Evolutionary conservation across 345 rosid species (phyloP).

Genomic region (Sisymbrium altissimum): DNA sequence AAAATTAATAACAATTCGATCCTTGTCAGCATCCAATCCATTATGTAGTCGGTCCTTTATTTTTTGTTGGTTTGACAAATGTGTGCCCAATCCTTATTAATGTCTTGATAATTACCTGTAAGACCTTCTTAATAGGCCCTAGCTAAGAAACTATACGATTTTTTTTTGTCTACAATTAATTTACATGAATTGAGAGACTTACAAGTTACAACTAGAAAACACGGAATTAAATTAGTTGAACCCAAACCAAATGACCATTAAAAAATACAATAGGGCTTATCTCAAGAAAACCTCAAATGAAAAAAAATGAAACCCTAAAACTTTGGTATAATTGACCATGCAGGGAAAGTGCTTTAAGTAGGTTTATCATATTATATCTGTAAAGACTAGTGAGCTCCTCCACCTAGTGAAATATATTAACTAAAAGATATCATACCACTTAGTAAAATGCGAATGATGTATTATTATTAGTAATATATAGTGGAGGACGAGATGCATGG

Average conservation of each 20-base stretch:
- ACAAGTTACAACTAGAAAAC: not conserved
- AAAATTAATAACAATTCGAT: not conserved
- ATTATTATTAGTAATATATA: not conserved
- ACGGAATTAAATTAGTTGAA: not conserved
- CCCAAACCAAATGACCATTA: not conserved
- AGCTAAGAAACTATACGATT: not conserved
- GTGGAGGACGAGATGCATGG: not conserved
- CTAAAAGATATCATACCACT: conserved; percentile 25
- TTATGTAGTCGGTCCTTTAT: conserved; percentile 10
- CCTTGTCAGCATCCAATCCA: conserved; percentile 23
- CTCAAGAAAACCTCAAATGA: not conserved
- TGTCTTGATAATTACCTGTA: not conserved
- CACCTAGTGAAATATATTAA: conserved; percentile 17
- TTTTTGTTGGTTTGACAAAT: conserved; percentile 11
- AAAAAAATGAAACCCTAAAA: conserved; percentile 5
- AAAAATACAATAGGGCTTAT: not conserved
- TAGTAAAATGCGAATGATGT: conserved; percentile 10
- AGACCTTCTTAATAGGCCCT: not conserved
- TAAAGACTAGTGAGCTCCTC: conserved; percentile 6
- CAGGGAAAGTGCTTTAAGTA: conserved; percentile 1
- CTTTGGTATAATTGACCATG: conserved; percentile 1
- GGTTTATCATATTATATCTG: not conserved
- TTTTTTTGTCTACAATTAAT: not conserved
- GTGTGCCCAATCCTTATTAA: not conserved
- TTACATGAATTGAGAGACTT: not conserved